These are phyloP conservation scores for Phascolomyces articulosus DNA, from an alignment of 371 early-diverging fungal species.

Conservation along the genomic window DNA sequence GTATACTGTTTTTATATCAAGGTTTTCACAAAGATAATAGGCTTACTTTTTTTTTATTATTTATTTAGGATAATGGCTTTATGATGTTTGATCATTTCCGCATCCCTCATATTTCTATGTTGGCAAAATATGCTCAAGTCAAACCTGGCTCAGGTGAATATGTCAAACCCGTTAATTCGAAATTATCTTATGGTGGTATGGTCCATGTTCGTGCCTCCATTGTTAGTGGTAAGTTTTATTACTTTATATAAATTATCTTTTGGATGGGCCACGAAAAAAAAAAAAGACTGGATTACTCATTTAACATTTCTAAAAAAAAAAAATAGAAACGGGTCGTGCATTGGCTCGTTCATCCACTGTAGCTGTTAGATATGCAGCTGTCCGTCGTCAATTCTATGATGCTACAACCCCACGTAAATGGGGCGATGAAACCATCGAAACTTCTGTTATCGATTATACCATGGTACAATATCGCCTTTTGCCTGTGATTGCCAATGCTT, in stretches of 20 bases:
- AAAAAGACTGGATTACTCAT: too few species aligned
- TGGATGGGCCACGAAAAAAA: too few species aligned
- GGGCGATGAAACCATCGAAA: slow-evolving; percentile 50
- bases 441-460: slow-evolving; percentile 77
- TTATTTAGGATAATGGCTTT: slow-evolving; percentile 79
- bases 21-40: not conserved
- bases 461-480: slow-evolving; percentile 78
- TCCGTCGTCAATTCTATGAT: slow-evolving; percentile 56
- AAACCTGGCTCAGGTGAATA: slow-evolving; percentile 66
- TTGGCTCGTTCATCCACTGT: slow-evolving; percentile 59
- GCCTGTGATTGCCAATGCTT: slow-evolving; percentile 72
- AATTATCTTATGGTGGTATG: slow-evolving; percentile 80
- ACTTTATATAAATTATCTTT: slow-evolving; percentile 16
- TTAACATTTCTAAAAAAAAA: too few species aligned
- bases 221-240: slow-evolving; percentile 41
- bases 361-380: slow-evolving; percentile 50
- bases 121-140: slow-evolving; percentile 82
- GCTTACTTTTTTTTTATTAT: not conserved
- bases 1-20: too few species aligned
- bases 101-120: slow-evolving; percentile 78
- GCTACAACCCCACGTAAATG: slow-evolving; percentile 47
- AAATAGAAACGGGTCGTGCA: slow-evolving; percentile 36
- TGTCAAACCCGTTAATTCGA: slow-evolving; percentile 67
- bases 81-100: slow-evolving; percentile 77
- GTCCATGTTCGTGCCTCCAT: slow-evolving; percentile 71